phyloP scores from a whole-genome alignment of 345 rosid genomes.

The Salix purpurea region DNA sequence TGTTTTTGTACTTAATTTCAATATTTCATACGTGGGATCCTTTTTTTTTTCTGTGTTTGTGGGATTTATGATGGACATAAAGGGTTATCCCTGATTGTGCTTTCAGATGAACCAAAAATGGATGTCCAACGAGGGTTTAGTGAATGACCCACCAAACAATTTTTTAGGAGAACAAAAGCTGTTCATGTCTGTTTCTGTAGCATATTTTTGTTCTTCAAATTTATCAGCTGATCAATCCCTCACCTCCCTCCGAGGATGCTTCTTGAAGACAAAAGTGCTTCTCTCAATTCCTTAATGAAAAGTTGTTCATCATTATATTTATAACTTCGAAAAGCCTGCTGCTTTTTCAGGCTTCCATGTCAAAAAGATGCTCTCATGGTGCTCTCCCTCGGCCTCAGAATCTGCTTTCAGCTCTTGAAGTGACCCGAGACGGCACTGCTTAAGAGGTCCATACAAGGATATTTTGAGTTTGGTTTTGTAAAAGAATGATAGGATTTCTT shows the following conservation, averaged over 20 bases:
- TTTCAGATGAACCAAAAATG: too few relatives aligned
- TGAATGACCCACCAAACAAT: too few relatives aligned
- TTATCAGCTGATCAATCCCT: slow-evolving; percentile 22
- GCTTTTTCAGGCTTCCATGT: slow-evolving; percentile 46
- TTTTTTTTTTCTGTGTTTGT: too few relatives aligned
- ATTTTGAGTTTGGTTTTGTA: slow-evolving; percentile 16
- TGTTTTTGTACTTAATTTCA: too few relatives aligned
- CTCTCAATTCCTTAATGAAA: slow-evolving; percentile 38
- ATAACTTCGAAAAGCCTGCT: slow-evolving; percentile 20
- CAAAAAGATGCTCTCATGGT: slow-evolving; percentile 42
- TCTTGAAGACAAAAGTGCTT: slow-evolving; percentile 52
- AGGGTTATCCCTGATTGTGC: too few relatives aligned
- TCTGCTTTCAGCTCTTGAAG: slow-evolving; percentile 46
- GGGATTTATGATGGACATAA: too few relatives aligned
- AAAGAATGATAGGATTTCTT: slow-evolving; percentile 23
- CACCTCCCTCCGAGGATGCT: slow-evolving; percentile 46
- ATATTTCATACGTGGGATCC: too few relatives aligned
- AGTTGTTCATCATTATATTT: slow-evolving; percentile 42
- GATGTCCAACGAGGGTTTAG: too few relatives aligned
- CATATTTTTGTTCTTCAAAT: slow-evolving; percentile 27
- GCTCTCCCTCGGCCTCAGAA: slow-evolving; percentile 18
- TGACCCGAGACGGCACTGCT: slow-evolving; percentile 33
- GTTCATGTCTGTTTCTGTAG: too few relatives aligned
- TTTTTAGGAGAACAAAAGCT: too few relatives aligned
- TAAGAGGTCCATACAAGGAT: slow-evolving; percentile 18